A percentile compares a stretch with the other conserved stretches of the same genome.
These are phyloP conservation scores for Coriolopsis trogii DNA, from an alignment of 1,284 basidiomycete genomes.

Conservation along the genomic window DNA sequence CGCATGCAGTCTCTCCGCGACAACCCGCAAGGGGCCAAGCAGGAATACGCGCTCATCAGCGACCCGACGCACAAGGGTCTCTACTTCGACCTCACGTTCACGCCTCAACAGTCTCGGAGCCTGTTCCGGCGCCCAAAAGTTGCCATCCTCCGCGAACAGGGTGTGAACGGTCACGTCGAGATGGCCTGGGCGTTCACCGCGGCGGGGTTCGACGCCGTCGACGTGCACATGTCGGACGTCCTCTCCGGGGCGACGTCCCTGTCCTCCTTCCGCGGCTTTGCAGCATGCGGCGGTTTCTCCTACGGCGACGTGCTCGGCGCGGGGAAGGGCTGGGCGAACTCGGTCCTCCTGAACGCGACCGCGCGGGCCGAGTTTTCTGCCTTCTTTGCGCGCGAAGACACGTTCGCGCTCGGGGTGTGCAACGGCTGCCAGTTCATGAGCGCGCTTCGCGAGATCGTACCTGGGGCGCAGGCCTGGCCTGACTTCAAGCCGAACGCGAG, in stretches of 20 bases:
- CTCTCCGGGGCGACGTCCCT: conserved; percentile 74
- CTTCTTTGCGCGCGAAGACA: conserved; percentile 83
- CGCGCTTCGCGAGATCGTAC: conserved; percentile 85
- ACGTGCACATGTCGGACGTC: conserved; percentile 99
- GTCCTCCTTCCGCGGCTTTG: conserved; percentile 80
- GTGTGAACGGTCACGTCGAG: conserved; percentile 97
- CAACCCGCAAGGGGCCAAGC: conserved; percentile 74
- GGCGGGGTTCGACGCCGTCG: conserved; percentile 93
- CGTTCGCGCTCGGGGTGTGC: conserved; percentile 94
- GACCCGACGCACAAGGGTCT: conserved; percentile 71
- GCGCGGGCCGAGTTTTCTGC: conserved; percentile 76
- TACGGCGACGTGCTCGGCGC: conserved; percentile 99
- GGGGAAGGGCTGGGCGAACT: conserved; percentile 97
- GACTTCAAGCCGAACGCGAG: conserved; percentile 89
- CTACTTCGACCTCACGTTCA: conserved; percentile 77
- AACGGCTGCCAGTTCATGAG: conserved; percentile 98
- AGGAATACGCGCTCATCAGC: conserved; percentile 84
- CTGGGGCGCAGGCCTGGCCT: conserved; percentile 88
- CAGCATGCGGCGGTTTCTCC: conserved; percentile 97
- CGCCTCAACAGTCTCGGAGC: conserved; percentile 41
- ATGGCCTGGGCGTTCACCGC: conserved; percentile 98
- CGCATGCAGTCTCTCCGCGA: conserved; percentile 91
- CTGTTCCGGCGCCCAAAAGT: conserved; percentile 77
- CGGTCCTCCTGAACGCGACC: conserved; percentile 79
- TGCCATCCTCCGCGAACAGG: conserved; percentile 96